phyloP scores from a whole-genome alignment of 306 rosid genomes.

The Vigna nakashimae region DNA sequence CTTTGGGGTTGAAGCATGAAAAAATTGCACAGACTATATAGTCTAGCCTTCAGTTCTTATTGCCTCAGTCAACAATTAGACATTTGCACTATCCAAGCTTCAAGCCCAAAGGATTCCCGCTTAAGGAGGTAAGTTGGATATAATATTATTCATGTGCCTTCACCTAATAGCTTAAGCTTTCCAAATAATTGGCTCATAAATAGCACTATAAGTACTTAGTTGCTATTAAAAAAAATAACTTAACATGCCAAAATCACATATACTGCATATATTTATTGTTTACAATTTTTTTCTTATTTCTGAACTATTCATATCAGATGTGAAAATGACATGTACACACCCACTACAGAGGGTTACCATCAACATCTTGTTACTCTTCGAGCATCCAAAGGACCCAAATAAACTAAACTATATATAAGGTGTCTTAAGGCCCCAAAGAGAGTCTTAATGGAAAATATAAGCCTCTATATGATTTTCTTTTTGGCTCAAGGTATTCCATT shows the following conservation, averaged over 20 bases:
- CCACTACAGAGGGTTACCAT: conserved; percentile 28
- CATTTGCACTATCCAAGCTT: neutral
- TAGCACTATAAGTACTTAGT: neutral
- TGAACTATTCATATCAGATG: conserved; percentile 10
- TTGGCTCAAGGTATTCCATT: conserved; percentile 20
- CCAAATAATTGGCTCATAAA: neutral
- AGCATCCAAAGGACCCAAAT: conserved; percentile 22
- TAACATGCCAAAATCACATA: neutral
- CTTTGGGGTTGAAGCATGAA: neutral
- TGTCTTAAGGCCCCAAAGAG: neutral
- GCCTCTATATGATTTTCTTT: conserved; percentile 14
- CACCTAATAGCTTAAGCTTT: neutral
- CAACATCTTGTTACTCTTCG: conserved; percentile 26
- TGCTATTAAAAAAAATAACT: neutral
- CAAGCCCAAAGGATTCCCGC: neutral
- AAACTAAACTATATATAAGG: neutral
- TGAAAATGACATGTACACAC: conserved; percentile 20
- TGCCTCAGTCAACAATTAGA: neutral
- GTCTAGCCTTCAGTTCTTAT: neutral
- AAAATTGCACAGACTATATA: neutral
- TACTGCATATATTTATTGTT: conserved; percentile 2
- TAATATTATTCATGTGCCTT: neutral
- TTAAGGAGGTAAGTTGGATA: neutral
- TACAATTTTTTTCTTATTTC: conserved; percentile 16
- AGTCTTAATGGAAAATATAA: conserved; percentile 3